These are phyloP conservation scores for Bruguiera parviflora DNA, from an alignment of 345 rosid genomes.

Conservation along the genomic window DNA sequence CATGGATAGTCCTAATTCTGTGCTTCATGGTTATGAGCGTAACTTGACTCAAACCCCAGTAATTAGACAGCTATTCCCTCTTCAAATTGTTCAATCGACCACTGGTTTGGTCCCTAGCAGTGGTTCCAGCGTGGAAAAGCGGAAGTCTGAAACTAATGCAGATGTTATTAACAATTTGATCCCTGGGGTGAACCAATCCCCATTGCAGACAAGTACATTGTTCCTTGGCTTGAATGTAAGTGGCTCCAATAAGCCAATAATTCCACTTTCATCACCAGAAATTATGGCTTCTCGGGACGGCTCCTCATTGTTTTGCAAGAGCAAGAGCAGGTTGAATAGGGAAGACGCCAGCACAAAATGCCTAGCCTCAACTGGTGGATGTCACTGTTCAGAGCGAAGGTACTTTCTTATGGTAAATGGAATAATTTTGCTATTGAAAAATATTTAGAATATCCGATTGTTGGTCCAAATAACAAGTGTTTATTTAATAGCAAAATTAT, in stretches of 20 bases:
- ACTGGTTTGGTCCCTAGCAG: slow-evolving; percentile 5
- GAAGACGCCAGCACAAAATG: slow-evolving; percentile 14
- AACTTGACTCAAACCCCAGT: slow-evolving; percentile 2
- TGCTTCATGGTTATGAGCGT: background rate
- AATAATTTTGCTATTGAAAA: background rate
- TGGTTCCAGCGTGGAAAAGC: background rate
- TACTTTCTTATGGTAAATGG: background rate
- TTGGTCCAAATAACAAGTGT: background rate
- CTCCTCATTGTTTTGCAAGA: slow-evolving; percentile 8
- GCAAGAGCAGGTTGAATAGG: slow-evolving; percentile 6
- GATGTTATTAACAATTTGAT: slow-evolving; percentile 18
- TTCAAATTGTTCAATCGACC: slow-evolving; percentile 11
- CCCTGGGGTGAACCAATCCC: slow-evolving; percentile 13
- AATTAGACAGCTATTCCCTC: slow-evolving; percentile 12
- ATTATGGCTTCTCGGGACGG: slow-evolving; percentile 14
- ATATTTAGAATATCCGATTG: background rate
- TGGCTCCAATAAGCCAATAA: slow-evolving; percentile 6
- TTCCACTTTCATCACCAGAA: slow-evolving; percentile 20
- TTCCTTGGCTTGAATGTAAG: background rate
- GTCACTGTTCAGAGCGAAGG: slow-evolving; percentile 34
- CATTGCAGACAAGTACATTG: slow-evolving; percentile 4
- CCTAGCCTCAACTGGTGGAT: slow-evolving; percentile 30
- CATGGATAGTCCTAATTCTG: slow-evolving; percentile 22
- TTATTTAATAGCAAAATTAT: too few relatives aligned
- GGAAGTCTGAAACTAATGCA: background rate